Evolutionary conservation across 2,329 filamentous ascomycete species (phyloP).

Genomic region (Hypoxylon sp.): DNA sequence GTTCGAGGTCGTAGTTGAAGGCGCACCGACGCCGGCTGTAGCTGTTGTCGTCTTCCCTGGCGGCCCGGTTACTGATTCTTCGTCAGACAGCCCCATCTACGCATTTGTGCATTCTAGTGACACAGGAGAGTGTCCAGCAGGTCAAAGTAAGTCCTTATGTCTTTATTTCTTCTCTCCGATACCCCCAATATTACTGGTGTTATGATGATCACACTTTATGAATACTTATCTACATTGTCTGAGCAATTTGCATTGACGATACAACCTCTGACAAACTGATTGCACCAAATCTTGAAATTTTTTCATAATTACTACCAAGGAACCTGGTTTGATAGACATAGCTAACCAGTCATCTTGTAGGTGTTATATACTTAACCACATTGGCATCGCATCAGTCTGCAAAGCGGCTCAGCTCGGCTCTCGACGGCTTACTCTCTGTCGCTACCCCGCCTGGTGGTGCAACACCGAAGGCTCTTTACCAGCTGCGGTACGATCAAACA

Average conservation of each 20-base stretch:
- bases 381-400: constrained; percentile 48
- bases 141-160: constrained; percentile 85
- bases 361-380: constrained; percentile 53
- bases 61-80: constrained; percentile 51
- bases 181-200: constrained; percentile 51
- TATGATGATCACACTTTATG: constrained; percentile 83
- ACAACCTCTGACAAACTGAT: constrained; percentile 91
- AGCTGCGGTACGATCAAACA: constrained; percentile 64
- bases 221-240: constrained; percentile 99
- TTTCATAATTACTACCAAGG: constrained; percentile 10
- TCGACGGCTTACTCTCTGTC: constrained; percentile 52
- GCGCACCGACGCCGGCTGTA: constrained; percentile 77
- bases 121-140: constrained; percentile 86
- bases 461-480: constrained; percentile 54
- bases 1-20: constrained; percentile 77
- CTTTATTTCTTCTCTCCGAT: constrained; percentile 18
- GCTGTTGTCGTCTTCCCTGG: constrained; percentile 73
- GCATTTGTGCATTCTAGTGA: constrained; percentile 83
- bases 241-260: constrained; percentile 87
- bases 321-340: neutral
- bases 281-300: constrained; percentile 49
- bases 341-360: constrained; percentile 39
- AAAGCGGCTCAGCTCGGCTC: constrained; percentile 50
- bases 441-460: constrained; percentile 41
- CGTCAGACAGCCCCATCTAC: constrained; percentile 60